These are phyloP conservation scores for Amoebophrya sp. DNA, from an alignment of 169 alveolate species.

Conservation along the genomic window DNA sequence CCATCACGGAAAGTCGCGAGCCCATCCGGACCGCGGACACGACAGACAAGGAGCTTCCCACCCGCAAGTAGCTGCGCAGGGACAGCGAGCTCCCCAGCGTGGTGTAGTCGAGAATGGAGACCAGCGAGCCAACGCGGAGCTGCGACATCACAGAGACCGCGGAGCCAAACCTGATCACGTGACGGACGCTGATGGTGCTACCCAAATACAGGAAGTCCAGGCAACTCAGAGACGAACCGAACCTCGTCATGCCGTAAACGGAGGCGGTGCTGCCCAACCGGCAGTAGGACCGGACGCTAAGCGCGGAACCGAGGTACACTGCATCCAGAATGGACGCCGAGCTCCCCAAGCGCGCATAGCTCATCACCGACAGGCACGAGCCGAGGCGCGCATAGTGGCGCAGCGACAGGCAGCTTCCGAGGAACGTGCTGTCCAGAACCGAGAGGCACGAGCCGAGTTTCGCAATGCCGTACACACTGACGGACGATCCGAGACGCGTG, in stretches of 20 bases:
- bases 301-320: neutral
- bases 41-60: constrained; percentile 15
- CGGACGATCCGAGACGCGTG: neutral
- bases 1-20: neutral
- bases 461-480: neutral
- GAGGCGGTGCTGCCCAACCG: constrained; percentile 27
- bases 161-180: neutral
- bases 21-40: neutral
- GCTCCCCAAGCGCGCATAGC: neutral
- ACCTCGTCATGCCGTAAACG: constrained; percentile 31
- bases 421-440: neutral
- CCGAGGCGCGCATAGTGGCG: constrained; percentile 29
- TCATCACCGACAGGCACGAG: neutral
- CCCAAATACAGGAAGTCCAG: constrained; percentile 1
- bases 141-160: neutral
- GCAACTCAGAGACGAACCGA: neutral
- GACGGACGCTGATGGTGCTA: constrained; percentile 19
- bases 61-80: neutral
- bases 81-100: neutral
- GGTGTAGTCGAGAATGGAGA: neutral
- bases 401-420: constrained; percentile 1
- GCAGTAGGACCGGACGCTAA: neutral
- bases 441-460: neutral
- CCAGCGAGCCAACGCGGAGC: neutral
- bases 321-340: neutral